Evolutionary conservation across 176 grass and related monocot genomes (phyloP).

Genomic region (barley (Hordeum vulgare)): MorexV3_pseudomolecules_assembly NC_058523.1:456108887-456109386

Average conservation of each 20-base stretch:
- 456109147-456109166: constrained; percentile 33
- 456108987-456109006: not conserved
- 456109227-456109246: constrained; percentile 28
- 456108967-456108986: constrained; percentile 39
- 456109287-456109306: not conserved
- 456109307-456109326: not conserved
- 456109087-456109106: constrained; percentile 25
- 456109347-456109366: not conserved
- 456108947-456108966: constrained; percentile 65
- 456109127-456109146: not conserved
- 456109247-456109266: constrained; percentile 18
- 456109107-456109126: not conserved
- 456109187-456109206: constrained; percentile 8
- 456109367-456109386: not conserved
- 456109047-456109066: not conserved
- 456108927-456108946: constrained; percentile 4
- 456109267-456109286: not conserved
- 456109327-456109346: not conserved
- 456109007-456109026: not conserved
- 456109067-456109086: constrained; percentile 30
- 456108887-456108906: not conserved
- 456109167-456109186: not conserved
- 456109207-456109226: constrained; percentile 3
- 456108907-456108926: constrained; percentile 19
- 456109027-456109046: not conserved